A percentile compares a stretch with the other conserved stretches of the same genome.
Evolutionary conservation across 176 grass and related monocot genomes (phyloP).

Genomic region (Phoenix roebelenii): DNA sequence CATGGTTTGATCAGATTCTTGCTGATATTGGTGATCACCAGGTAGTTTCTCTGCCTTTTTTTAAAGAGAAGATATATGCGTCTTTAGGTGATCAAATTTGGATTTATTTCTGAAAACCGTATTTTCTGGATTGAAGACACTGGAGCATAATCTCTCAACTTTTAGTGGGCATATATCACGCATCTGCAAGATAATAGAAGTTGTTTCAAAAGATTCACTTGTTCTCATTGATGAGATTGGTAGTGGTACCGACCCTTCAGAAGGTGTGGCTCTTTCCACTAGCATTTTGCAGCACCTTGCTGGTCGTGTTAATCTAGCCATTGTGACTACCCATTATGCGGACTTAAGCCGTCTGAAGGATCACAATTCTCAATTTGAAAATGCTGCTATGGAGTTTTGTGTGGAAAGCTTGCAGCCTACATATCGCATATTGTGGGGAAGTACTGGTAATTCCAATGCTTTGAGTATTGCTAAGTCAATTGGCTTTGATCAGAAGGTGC

Average conservation of each 20-base stretch:
- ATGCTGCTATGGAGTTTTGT: constrained; percentile 83
- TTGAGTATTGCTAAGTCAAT: constrained; percentile 66
- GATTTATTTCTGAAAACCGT: constrained; percentile 40
- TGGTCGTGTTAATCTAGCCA: constrained; percentile 28
- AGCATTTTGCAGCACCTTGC: constrained; percentile 63
- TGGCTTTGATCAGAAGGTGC: constrained; percentile 60
- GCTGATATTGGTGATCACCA: constrained; percentile 73
- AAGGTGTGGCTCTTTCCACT: constrained; percentile 74
- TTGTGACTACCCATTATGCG: constrained; percentile 74
- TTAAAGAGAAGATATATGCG: constrained; percentile 32
- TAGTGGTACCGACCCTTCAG: constrained; percentile 64
- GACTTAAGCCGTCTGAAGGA: constrained; percentile 46
- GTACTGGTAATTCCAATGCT: constrained; percentile 65
- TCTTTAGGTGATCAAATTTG: constrained; percentile 24
- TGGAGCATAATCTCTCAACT: constrained; percentile 75
- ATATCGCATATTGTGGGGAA: constrained; percentile 59
- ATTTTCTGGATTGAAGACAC: constrained; percentile 66
- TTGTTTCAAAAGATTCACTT: constrained; percentile 48
- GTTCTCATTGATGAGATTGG: constrained; percentile 76
- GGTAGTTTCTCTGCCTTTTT: constrained; percentile 55
- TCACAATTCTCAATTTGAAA: constrained; percentile 50
- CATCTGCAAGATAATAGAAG: constrained; percentile 53
- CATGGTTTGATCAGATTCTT: constrained; percentile 68
- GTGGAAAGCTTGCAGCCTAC: constrained; percentile 60
- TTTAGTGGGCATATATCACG: constrained; percentile 74